Base-by-base conservation (phyloP, 768 basidiomycete species). In the Kondoa malvinella region DNA sequence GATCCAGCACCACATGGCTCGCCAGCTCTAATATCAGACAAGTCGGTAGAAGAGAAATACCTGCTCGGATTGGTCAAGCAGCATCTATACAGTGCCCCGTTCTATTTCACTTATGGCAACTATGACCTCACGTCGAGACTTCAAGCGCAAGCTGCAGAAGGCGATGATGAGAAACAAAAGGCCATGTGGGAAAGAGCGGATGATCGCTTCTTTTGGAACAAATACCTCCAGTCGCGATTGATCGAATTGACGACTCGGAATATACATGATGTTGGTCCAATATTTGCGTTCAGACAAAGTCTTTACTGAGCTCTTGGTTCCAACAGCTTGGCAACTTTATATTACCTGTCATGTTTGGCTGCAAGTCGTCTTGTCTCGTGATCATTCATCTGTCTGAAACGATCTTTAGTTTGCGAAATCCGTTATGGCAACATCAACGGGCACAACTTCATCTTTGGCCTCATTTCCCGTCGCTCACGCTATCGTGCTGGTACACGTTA, bases 161-260 rank as follows among this genome's bases (percentile, higher is more conserved):
- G 78, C 34, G 21, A 50, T 8, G 21, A 50, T 50, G 40, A 50
- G 40, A 82, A 83, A 50, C 77, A 77, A 29, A 85, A 79, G 75
- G 80, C 85, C 12, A 79, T 88, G 60, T 92, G 87, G 87, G 84
- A 89, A 79, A 81, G 83, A 77, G 87, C 86, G 50, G 95, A 99
- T 71, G 91, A 95, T 74, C 83, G 92, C 70, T 99, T 99, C 79
- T 97, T 97, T 78, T 99, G 94, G 94, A 99, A 99, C 78, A 88
- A 84, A 83, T 87, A 70, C 62, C 74, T 87, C 68, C 84, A 86
- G 69, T 78, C 81, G 16, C 81, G 82, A 71, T 78, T 90, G 69
- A 86, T 87, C 67, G 84, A 84, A 75, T 74, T 77, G 50, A 80
- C 80, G 8, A 79, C 77, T 34, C 77, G 79, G 33, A 79, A 4